Evolutionary conservation across 2,329 filamentous ascomycete species (phyloP), one percentile per base, ranked within the genome.

Genomic region (Chaetothyriales sp.): DNA sequence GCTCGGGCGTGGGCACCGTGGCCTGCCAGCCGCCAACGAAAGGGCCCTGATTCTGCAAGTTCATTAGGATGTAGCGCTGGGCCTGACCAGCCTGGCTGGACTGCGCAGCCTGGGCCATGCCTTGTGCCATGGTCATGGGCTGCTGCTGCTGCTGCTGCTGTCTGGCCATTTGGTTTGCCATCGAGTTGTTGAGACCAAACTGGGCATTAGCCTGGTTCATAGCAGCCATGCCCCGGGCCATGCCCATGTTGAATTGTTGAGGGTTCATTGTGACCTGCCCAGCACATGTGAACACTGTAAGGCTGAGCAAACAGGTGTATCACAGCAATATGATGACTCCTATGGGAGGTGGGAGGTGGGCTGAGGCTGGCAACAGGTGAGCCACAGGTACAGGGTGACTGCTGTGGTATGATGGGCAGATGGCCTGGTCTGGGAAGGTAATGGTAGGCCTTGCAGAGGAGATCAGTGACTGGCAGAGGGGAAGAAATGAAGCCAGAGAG

Each of bases 1-100:
- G 65, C 28, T 67, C 65, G 53, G 65, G 64, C 19, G 68, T 58
- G 12, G 59, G 57, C 5, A 73, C 65, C 22, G 66, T 65, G 18
- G 64, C 64, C 55, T 70, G 66, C 71, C 71, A 73, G 52, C 70
- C 71, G 52, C 70, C 71, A 26, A 58, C 62, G 48, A 67, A 71
- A 2, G 67, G 63, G 12, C 67, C 68, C 55, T 72, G 69, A 12
- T 57, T 59, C 48, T 68, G 64, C 50, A 73, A 59, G 43, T 60
- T 61, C 47, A 67, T 63, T 49, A 64, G 62, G 48, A 73, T 65
- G 58, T 67, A 63, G 44, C 62, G 63, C 43, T 59, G 55, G 12
- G 56, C n/a, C 45, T 51, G 44, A 9, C 18, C 18, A 15, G 18
- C 20, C 50, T 52, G 49, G 20, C 49, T 48, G 9, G 48, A 50